Conservation (phyloP, 2,329 filamentous ascomycete genomes). For the Cladosporium phlei region DNA sequence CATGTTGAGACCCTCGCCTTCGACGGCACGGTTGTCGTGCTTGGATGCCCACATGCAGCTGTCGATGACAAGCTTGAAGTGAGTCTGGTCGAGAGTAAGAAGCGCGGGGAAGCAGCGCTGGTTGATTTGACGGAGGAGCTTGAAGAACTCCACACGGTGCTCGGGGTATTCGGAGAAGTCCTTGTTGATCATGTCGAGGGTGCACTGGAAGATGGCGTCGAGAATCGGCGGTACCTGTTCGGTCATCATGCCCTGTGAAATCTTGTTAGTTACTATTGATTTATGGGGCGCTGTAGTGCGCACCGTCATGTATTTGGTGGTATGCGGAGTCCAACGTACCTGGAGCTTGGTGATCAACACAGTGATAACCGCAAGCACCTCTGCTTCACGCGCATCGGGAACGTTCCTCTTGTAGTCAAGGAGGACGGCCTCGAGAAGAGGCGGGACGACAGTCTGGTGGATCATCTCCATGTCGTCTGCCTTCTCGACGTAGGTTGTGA, state of each 20-base stretch:
- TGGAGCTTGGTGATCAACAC: slow-evolving; percentile 95
- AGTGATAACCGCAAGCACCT: slow-evolving; percentile 96
- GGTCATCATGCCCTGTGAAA: slow-evolving; percentile 78
- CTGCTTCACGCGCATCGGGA: slow-evolving; percentile 87
- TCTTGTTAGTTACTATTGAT: slow-evolving; percentile 27
- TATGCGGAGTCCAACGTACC: slow-evolving; percentile 62
- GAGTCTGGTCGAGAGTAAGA: slow-evolving; percentile 86
- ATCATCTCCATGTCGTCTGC: slow-evolving; percentile 94
- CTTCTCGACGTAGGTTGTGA: slow-evolving; percentile 97
- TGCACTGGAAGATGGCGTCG: slow-evolving; percentile 98
- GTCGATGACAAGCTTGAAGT: slow-evolving; percentile 99
- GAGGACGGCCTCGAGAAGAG: slow-evolving; percentile 86
- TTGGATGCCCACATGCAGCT: slow-evolving; percentile 99
- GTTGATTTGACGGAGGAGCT: slow-evolving; percentile 91
- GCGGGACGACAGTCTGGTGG: slow-evolving; percentile 89
- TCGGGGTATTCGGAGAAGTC: slow-evolving; percentile 99
- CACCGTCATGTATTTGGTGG: slow-evolving; percentile 45
- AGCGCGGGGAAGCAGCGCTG: slow-evolving; percentile 94
- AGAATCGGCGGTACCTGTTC: slow-evolving; percentile 96
- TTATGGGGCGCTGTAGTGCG: slow-evolving; percentile 18
- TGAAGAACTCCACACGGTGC: slow-evolving; percentile 99
- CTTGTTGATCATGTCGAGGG: slow-evolving; percentile 99
- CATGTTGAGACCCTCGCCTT: slow-evolving; percentile 95
- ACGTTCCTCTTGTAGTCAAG: slow-evolving; percentile 98
- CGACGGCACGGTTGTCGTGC: slow-evolving; percentile 97